phyloP scores from a whole-genome alignment of 2,329 filamentous ascomycete genomes.

The Berkeleyomyces rouxiae region DNA sequence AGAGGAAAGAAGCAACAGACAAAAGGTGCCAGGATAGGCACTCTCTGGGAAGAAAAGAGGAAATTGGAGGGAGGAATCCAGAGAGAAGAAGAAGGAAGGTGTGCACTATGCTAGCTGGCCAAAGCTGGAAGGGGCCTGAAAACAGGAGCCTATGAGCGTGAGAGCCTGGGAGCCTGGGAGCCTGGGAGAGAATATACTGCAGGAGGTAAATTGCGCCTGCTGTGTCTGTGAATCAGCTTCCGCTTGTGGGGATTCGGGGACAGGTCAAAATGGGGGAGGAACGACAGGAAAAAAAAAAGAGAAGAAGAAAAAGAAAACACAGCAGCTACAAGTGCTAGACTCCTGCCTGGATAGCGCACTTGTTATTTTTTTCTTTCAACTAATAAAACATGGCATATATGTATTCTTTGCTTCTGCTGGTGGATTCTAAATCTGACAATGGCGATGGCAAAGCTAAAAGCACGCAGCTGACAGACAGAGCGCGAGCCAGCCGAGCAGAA shows the following conservation, averaged over 20 bases:
- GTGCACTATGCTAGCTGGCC: conserved; percentile 1
- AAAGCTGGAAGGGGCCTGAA: conserved; percentile 2
- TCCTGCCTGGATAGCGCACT: background rate
- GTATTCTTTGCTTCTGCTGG: too few relatives aligned
- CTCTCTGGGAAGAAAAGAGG: background rate
- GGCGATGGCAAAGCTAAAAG: too few relatives aligned
- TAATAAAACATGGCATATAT: too few relatives aligned
- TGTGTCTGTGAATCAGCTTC: background rate
- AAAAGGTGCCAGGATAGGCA: background rate
- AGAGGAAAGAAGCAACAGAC: conserved; percentile 1
- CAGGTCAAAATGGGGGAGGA: background rate
- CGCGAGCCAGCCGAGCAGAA: too few relatives aligned
- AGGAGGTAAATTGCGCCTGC: conserved; percentile 1
- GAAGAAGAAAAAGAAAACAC: background rate
- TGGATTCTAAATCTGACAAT: too few relatives aligned
- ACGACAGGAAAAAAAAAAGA: background rate
- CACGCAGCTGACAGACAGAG: too few relatives aligned
- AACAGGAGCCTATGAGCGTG: background rate
- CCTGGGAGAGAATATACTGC: background rate
- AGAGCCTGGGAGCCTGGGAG: background rate
- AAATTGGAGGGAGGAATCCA: background rate
- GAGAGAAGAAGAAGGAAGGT: conserved; percentile 3
- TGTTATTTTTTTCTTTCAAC: too few relatives aligned
- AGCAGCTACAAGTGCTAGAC: background rate
- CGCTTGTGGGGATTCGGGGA: background rate